Conservation (phyloP, 768 basidiomycete species). For the Mycena epipterygia region DNA sequence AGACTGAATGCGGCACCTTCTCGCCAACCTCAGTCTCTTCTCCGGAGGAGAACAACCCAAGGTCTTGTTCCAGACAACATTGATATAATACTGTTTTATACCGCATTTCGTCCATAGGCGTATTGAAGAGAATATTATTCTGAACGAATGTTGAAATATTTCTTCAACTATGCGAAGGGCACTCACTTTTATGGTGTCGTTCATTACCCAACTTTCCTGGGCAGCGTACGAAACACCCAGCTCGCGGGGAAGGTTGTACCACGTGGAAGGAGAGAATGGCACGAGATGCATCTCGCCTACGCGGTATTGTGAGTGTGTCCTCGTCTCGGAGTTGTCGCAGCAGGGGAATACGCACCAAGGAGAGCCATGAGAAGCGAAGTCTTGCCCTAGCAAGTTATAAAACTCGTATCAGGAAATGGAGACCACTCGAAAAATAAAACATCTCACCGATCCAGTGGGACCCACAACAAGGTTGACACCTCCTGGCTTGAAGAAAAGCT, state of each 20-base stretch:
- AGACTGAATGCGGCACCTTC: slow-evolving; percentile 66
- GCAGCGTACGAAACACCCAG: slow-evolving; percentile 84
- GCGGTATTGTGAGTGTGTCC: neutral
- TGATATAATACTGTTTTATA: too few relatives aligned
- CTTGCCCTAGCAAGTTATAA: slow-evolving; percentile 66
- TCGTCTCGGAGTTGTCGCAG: neutral
- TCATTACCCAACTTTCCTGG: slow-evolving; percentile 90
- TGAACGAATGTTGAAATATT: slow-evolving; percentile 32
- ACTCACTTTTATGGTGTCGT: slow-evolving; percentile 76
- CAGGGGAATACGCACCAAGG: slow-evolving; percentile 48
- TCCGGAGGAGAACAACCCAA: slow-evolving; percentile 77
- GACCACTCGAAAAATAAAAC: neutral
- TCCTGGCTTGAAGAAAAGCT: slow-evolving; percentile 67
- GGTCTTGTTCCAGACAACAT: slow-evolving; percentile 80
- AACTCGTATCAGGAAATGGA: neutral
- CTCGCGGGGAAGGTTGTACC: slow-evolving; percentile 77
- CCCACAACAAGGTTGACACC: slow-evolving; percentile 72
- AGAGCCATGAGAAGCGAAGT: slow-evolving; percentile 77
- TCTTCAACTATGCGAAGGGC: neutral
- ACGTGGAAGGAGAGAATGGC: slow-evolving; percentile 65
- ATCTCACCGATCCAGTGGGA: slow-evolving; percentile 60
- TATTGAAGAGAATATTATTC: slow-evolving; percentile 90
- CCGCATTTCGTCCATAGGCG: too few relatives aligned
- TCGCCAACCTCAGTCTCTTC: slow-evolving; percentile 82
- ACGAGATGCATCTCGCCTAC: slow-evolving; percentile 77